Conservation (phyloP, 1,284 basidiomycete genomes). For the Butyriboletus appendiculatus region DNA sequence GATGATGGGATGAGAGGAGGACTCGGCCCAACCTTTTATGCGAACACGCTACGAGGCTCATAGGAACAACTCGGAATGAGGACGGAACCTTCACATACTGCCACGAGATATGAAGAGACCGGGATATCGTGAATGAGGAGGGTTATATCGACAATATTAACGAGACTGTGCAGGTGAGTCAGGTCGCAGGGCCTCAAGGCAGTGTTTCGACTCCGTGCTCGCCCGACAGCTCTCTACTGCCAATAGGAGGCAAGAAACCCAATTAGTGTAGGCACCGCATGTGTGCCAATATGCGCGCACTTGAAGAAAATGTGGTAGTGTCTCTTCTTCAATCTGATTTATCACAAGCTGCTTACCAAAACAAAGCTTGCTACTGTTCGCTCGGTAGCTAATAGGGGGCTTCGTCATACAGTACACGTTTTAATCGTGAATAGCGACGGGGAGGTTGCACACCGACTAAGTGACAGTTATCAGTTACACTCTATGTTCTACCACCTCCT, state of each 20-base stretch:
- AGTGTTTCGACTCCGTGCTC: slow-evolving; percentile 12
- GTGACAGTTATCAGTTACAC: too few relatives aligned
- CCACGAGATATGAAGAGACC: background rate
- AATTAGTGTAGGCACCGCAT: background rate
- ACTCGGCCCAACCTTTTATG: slow-evolving; percentile 12
- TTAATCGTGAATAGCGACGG: too few relatives aligned
- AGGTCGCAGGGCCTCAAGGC: background rate
- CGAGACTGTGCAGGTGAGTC: background rate
- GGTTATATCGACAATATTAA: background rate
- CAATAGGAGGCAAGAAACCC: background rate
- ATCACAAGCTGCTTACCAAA: background rate
- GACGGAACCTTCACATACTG: background rate
- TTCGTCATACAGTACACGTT: too few relatives aligned
- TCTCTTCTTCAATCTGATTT: background rate
- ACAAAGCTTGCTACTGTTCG: background rate
- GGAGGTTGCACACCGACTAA: too few relatives aligned
- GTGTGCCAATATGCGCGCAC: background rate
- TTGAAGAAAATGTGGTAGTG: background rate
- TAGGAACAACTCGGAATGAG: slow-evolving; percentile 22
- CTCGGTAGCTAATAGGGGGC: too few relatives aligned
- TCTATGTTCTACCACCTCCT: too few relatives aligned
- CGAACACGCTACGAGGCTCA: background rate
- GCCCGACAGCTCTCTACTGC: slow-evolving; percentile 11
- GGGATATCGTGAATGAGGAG: background rate
- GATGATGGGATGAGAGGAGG: background rate